Percentiles rank a stretch among this genome's conserved stretches.
Conservation (phyloP, 345 rosid species). For the Populus simonii region DNA sequence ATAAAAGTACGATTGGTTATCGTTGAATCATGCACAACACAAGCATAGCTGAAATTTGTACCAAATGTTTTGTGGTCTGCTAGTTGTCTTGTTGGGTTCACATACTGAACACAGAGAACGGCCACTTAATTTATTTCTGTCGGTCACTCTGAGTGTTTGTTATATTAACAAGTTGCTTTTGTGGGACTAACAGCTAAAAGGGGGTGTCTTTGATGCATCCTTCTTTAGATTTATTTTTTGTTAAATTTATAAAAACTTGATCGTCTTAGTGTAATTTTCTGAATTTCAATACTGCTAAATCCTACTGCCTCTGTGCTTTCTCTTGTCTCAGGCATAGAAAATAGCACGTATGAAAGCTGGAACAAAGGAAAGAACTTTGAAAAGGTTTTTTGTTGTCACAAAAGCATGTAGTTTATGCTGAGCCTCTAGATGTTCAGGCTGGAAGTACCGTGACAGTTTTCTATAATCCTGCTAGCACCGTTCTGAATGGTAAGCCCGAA, state of each 20-base stretch:
- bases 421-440: constrained; percentile 79
- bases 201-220: background rate
- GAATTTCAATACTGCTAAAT: constrained; percentile 5
- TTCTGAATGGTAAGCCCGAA: constrained; percentile 77
- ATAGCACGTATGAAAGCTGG: constrained; percentile 67
- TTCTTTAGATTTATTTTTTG: constrained; percentile 5
- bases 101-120: background rate
- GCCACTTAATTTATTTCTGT: background rate
- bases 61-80: background rate
- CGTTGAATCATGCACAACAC: background rate
- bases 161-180: background rate
- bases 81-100: background rate
- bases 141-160: background rate
- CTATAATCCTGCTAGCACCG: constrained; percentile 81
- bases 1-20: background rate
- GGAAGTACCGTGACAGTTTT: constrained; percentile 61
- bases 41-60: background rate
- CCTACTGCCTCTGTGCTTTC: constrained; percentile 12
- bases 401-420: constrained; percentile 75
- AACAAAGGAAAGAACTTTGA: constrained; percentile 63
- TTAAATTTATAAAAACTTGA: constrained; percentile 5
- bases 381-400: constrained; percentile 74
- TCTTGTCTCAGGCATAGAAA: constrained; percentile 55
- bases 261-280: background rate
- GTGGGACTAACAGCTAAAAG: background rate